Evolutionary conservation across 2,329 filamentous ascomycete genomes (phyloP).

Genomic region (Fusarium sororula): DNA sequence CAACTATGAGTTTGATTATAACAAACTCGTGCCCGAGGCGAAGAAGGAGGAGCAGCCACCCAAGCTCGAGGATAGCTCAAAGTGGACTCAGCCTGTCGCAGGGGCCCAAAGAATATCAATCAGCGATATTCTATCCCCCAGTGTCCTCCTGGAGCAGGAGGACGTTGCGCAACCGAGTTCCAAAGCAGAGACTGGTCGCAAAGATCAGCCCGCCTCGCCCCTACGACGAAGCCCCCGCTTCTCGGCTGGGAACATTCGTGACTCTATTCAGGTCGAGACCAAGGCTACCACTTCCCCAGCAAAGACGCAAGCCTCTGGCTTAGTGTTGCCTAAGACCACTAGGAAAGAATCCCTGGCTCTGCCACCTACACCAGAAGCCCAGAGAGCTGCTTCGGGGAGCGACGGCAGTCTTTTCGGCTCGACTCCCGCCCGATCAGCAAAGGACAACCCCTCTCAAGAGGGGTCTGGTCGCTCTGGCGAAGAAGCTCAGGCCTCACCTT

Average conservation of each 20-base stretch:
- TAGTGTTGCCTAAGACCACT: not conserved
- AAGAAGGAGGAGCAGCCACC: not conserved
- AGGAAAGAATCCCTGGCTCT: not conserved
- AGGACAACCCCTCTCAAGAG: not conserved
- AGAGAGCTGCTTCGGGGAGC: not conserved
- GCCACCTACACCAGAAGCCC: not conserved
- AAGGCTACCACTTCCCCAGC: not conserved
- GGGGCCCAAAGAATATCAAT: not conserved
- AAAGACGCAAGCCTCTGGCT: not conserved
- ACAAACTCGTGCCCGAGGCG: not conserved
- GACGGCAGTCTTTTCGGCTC: not conserved
- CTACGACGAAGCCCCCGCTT: not conserved
- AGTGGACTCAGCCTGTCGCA: no score
- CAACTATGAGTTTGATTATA: not conserved
- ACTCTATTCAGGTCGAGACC: not conserved
- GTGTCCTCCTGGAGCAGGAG: not conserved
- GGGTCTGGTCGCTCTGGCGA: not conserved
- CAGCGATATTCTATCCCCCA: not conserved
- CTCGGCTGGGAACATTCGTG: not conserved
- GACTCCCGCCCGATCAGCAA: not conserved
- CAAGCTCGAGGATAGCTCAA: not conserved
- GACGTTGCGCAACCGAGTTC: not conserved
- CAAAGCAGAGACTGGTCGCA: not conserved
- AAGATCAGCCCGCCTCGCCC: not conserved
- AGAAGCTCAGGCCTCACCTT: slow-evolving; percentile 2